These are phyloP conservation scores for Penicillium psychrosexuale DNA, from an alignment of 2,329 filamentous ascomycete genomes.

Conservation along the genomic window DNA sequence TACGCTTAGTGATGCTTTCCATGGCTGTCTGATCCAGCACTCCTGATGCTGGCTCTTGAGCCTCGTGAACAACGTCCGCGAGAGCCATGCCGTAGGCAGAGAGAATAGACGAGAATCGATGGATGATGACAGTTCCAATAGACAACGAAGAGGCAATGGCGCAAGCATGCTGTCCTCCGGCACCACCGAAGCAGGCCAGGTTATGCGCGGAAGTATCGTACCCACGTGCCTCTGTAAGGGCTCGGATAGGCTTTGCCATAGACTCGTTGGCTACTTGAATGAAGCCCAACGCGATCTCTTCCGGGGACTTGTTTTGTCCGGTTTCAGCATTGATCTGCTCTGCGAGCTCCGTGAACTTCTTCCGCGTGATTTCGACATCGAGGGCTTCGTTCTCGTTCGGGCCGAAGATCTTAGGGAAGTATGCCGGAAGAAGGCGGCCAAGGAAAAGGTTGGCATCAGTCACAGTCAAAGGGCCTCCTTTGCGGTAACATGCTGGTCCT, in stretches of 20 bases:
- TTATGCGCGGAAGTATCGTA: conserved; percentile 86
- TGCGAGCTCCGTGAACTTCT: conserved; percentile 63
- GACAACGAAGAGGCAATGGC: conserved; percentile 82
- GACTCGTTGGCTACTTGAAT: conserved; percentile 44
- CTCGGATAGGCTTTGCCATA: conserved; percentile 70
- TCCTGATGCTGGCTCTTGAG: conserved; percentile 63
- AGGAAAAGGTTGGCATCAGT: conserved; percentile 90
- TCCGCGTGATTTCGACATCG: conserved; percentile 67
- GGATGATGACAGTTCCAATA: conserved; percentile 71
- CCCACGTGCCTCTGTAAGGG: conserved; percentile 86
- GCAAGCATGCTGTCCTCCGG: conserved; percentile 90
- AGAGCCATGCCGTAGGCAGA: conserved; percentile 92
- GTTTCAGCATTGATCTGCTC: conserved; percentile 72
- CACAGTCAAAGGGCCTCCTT: conserved; percentile 84
- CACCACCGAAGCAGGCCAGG: conserved; percentile 86
- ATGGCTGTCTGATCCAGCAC: conserved; percentile 16
- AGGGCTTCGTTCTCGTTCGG: conserved; percentile 81
- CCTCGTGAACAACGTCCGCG: conserved; percentile 88
- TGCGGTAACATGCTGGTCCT: conserved; percentile 87
- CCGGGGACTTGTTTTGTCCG: conserved; percentile 51
- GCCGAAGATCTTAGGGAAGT: conserved; percentile 95
- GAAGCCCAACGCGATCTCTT: conserved; percentile 50
- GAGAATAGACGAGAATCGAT: conserved; percentile 85
- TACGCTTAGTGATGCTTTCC: conserved; percentile 37
- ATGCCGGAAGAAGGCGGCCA: conserved; percentile 80